Conservation (phyloP, 78 protist species). For the Isochrysis galbana region DNA sequence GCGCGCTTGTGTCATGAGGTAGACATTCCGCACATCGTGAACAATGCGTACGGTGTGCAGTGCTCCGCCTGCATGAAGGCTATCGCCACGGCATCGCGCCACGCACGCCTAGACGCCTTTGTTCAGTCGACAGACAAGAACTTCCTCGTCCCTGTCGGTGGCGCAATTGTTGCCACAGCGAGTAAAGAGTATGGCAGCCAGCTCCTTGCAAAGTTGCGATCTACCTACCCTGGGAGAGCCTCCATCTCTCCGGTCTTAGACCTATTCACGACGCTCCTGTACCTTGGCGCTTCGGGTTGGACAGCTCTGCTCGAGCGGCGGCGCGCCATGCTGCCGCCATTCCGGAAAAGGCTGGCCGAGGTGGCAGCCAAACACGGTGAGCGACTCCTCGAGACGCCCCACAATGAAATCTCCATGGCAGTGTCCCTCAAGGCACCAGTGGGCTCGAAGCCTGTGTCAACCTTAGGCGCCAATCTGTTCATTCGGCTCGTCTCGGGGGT, state of each 20-base stretch:
- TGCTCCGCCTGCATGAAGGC: neutral
- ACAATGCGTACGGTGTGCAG: slow-evolving; percentile 98
- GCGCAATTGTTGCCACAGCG: too few species aligned
- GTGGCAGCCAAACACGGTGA: too few species aligned
- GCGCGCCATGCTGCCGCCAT: neutral
- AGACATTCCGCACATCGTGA: slow-evolving; percentile 87
- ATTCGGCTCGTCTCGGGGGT: too few species aligned
- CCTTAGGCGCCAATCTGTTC: too few species aligned
- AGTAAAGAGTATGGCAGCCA: too few species aligned
- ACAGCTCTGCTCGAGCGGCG: slow-evolving; percentile 49
- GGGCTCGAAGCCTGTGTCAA: too few species aligned
- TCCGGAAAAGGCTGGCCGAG: too few species aligned
- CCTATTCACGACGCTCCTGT: slow-evolving; percentile 89
- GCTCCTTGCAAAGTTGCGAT: neutral
- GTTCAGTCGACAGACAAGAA: slow-evolving; percentile 97
- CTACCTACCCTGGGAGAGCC: slow-evolving; percentile 89
- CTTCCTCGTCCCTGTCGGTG: slow-evolving; percentile 99
- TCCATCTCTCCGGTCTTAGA: slow-evolving; percentile 80
- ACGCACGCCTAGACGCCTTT: slow-evolving; percentile 42
- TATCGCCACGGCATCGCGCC: neutral
- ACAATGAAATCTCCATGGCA: too few species aligned
- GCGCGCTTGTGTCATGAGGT: slow-evolving; percentile 72
- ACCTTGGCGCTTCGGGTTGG: slow-evolving; percentile 81
- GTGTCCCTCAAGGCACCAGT: too few species aligned
- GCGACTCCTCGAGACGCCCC: too few species aligned